Evolutionary conservation across 306 rosid species (phyloP).

Genomic region (Vicia faba): DNA sequence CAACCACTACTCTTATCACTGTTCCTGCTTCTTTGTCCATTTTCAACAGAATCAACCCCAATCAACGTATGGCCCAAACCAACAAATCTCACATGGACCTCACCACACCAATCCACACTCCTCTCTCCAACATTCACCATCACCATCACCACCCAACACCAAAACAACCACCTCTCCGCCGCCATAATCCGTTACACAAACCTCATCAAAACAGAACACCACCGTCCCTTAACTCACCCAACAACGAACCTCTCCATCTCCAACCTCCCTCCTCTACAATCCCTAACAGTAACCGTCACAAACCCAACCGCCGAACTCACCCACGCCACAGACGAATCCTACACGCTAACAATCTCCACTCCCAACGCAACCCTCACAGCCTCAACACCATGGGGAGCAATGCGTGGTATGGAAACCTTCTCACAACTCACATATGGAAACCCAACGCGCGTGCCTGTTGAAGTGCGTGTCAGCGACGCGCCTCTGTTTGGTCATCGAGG

Average conservation of each 20-base stretch:
- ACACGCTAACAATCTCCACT: constrained; percentile 49
- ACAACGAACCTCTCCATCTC: constrained; percentile 35
- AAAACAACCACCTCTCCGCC: constrained; percentile 49
- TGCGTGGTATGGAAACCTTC: constrained; percentile 80
- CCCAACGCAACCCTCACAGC: constrained; percentile 50
- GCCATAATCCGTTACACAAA: constrained; percentile 56
- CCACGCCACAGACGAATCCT: constrained; percentile 73
- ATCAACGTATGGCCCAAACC: constrained; percentile 84
- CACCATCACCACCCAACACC: constrained; percentile 43
- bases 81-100: constrained; percentile 59
- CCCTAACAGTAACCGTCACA: constrained; percentile 43
- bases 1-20: neutral
- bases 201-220: constrained; percentile 63
- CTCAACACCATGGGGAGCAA: constrained; percentile 70
- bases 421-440: constrained; percentile 77
- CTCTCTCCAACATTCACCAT: constrained; percentile 66
- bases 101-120: constrained; percentile 47
- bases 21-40: neutral
- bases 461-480: constrained; percentile 50
- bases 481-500: constrained; percentile 70
- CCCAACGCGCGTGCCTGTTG: constrained; percentile 56
- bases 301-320: constrained; percentile 50
- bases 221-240: constrained; percentile 53
- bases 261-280: constrained; percentile 47
- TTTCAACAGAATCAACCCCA: neutral